Evolutionary conservation across 176 grass and related monocot species (phyloP).

Genomic region (Zoysia pacifica): DNA sequence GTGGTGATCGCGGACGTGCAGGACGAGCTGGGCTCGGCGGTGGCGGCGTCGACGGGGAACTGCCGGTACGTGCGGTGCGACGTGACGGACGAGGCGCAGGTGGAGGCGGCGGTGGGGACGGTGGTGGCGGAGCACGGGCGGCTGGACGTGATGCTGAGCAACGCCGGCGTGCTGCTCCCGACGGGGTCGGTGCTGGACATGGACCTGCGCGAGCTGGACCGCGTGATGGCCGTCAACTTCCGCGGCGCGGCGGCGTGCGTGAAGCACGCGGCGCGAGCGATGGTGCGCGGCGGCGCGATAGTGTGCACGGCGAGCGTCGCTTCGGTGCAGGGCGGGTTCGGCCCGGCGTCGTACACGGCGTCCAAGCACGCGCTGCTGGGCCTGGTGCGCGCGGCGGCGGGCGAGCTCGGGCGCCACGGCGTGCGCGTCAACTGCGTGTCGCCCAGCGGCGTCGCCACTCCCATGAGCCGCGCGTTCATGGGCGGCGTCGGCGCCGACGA

Average conservation of each 20-base stretch:
- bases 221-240: constrained; percentile 78
- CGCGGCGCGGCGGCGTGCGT: constrained; percentile 54
- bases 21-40: constrained; percentile 55
- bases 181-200: constrained; percentile 51
- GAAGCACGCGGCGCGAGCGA: constrained; percentile 75
- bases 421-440: constrained; percentile 84
- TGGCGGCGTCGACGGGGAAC: constrained; percentile 47
- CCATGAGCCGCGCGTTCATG: constrained; percentile 39
- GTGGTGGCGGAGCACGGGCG: constrained; percentile 56
- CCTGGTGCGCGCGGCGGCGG: constrained; percentile 62
- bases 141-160: constrained; percentile 82
- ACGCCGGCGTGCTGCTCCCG: constrained; percentile 64
- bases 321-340: constrained; percentile 57
- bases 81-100: constrained; percentile 73
- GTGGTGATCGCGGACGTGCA: constrained; percentile 83
- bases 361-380: constrained; percentile 86
- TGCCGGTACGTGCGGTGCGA: constrained; percentile 72
- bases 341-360: constrained; percentile 65
- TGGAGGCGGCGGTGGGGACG: constrained; percentile 51
- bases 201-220: constrained; percentile 56
- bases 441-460: constrained; percentile 71
- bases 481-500: constrained; percentile 33
- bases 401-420: constrained; percentile 64
- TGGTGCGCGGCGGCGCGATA: constrained; percentile 64
- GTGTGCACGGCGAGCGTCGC: constrained; percentile 75